Base-by-base conservation (phyloP, 2,329 filamentous ascomycete genomes). In the Cadophora luteo-olivacea region DNA sequence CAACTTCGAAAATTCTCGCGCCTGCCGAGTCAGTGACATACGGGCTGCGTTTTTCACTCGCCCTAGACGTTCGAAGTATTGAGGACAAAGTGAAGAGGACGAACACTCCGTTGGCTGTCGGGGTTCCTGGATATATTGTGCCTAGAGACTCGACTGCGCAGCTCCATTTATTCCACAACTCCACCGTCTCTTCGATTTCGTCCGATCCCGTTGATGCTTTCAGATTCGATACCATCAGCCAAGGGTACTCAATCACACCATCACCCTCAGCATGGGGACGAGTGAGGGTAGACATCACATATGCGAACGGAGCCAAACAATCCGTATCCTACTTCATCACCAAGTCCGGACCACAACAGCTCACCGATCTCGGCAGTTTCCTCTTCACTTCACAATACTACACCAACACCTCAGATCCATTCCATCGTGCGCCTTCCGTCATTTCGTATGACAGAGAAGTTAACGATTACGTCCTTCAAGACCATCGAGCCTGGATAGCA, bases 321-420 rank as follows among this genome's bases (percentile, higher is more conserved):
- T 84, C 83, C 0, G 78, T 89, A 0, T 87, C 89, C 61, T 89
- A 89, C 77, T 85, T 80, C 68, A 77, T 89, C 62, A 85, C 83
- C 0, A 85, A 86, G 61, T 69, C 82, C 0, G 81, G 79, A 0
- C 78, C 82, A 0, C 78, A 84, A 1, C 77, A 81, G 0, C 72
- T 88, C 3, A 74, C 77, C 1, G 81, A 85, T 32, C 77, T 88
- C 0, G 86, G 86, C 0, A 74, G 75, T 6, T 89, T 89, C 71
- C 80, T 86, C n/a, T 85, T 84, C 1, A 86, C 82, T 0, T 78
- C 83, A 2, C 83, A 85, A 57, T 87, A 83, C 80, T 88, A 83
- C 75, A 83, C 79, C 5, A 76, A 86, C 64, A 79, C 79, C 0
- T 80, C 81, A 0, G 87, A 89, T 66, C 84, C 85, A 0, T 89